phyloP scores from a whole-genome alignment of 352 stramenopile species.

The Pythium dissimile region DNA sequence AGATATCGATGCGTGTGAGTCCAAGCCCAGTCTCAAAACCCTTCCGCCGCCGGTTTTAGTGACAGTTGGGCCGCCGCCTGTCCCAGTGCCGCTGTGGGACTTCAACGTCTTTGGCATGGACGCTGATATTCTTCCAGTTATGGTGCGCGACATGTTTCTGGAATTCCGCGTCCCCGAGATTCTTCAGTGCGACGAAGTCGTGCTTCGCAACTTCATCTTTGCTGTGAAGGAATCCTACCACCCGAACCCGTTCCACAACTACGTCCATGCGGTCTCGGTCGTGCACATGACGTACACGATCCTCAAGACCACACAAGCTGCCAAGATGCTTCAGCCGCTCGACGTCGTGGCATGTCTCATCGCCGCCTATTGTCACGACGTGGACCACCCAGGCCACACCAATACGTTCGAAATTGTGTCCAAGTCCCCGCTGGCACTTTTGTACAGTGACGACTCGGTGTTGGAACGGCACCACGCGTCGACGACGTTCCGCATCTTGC shows the following conservation, averaged over 20 bases:
- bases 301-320: slow-evolving; percentile 65
- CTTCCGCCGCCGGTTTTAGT: slow-evolving; percentile 5
- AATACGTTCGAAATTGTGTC: slow-evolving; percentile 88
- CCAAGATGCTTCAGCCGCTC: slow-evolving; percentile 69
- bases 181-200: slow-evolving; percentile 47
- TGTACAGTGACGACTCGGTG: slow-evolving; percentile 88
- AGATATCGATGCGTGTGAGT: background rate
- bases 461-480: slow-evolving; percentile 88
- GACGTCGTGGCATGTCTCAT: slow-evolving; percentile 85
- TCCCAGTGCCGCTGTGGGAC: slow-evolving; percentile 51
- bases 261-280: slow-evolving; percentile 86
- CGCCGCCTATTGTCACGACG: slow-evolving; percentile 87
- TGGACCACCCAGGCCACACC: slow-evolving; percentile 89
- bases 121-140: slow-evolving; percentile 38
- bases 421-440: slow-evolving; percentile 69
- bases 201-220: slow-evolving; percentile 76
- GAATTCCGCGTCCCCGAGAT: slow-evolving; percentile 70
- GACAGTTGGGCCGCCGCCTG: slow-evolving; percentile 1
- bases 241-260: slow-evolving; percentile 91
- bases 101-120: slow-evolving; percentile 80
- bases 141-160: slow-evolving; percentile 75
- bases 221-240: slow-evolving; percentile 83
- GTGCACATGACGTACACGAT: slow-evolving; percentile 84
- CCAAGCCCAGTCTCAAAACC: background rate
- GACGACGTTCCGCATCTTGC: slow-evolving; percentile 83